phyloP scores from a whole-genome alignment of 2,329 filamentous ascomycete genomes.

The Daldinia eschscholtzii region DNA sequence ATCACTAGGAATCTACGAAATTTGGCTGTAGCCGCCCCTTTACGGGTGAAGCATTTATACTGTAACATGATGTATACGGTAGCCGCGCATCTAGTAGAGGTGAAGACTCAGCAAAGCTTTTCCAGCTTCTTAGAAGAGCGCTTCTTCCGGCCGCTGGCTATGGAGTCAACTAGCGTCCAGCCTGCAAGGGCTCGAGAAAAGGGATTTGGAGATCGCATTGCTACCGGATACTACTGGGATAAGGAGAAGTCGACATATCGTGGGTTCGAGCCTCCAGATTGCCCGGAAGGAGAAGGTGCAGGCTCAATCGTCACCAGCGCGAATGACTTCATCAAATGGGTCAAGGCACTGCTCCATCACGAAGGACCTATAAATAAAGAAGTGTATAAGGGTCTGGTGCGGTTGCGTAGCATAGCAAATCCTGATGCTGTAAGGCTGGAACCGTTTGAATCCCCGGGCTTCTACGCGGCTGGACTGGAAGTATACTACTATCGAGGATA shows the following conservation, averaged over 20 bases:
- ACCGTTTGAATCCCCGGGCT: not conserved
- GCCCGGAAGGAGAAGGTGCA: slow-evolving; percentile 39
- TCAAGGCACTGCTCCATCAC: slow-evolving; percentile 38
- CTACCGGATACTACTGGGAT: slow-evolving; percentile 40
- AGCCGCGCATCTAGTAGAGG: slow-evolving; percentile 44
- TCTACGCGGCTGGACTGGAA: slow-evolving; percentile 44
- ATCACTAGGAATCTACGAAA: slow-evolving; percentile 46
- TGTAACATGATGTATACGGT: slow-evolving; percentile 48
- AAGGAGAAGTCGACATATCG: slow-evolving; percentile 23
- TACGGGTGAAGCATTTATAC: slow-evolving; percentile 43
- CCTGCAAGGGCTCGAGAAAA: slow-evolving; percentile 27
- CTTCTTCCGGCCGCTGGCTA: slow-evolving; percentile 44
- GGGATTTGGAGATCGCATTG: slow-evolving; percentile 41
- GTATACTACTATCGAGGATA: slow-evolving; percentile 45
- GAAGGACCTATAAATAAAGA: slow-evolving; percentile 45
- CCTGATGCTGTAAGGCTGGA: not conserved
- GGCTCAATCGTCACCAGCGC: slow-evolving; percentile 47
- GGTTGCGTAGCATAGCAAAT: not conserved
- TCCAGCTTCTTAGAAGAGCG: slow-evolving; percentile 43
- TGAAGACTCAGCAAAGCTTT: slow-evolving; percentile 41
- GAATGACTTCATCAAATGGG: slow-evolving; percentile 47
- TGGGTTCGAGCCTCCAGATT: slow-evolving; percentile 21
- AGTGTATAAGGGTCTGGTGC: slow-evolving; percentile 40
- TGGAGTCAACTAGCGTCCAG: slow-evolving; percentile 45
- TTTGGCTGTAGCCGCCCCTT: slow-evolving; percentile 34